Conservation (phyloP, 2,329 filamentous ascomycete species). For the Escovopsis sp. region DNA sequence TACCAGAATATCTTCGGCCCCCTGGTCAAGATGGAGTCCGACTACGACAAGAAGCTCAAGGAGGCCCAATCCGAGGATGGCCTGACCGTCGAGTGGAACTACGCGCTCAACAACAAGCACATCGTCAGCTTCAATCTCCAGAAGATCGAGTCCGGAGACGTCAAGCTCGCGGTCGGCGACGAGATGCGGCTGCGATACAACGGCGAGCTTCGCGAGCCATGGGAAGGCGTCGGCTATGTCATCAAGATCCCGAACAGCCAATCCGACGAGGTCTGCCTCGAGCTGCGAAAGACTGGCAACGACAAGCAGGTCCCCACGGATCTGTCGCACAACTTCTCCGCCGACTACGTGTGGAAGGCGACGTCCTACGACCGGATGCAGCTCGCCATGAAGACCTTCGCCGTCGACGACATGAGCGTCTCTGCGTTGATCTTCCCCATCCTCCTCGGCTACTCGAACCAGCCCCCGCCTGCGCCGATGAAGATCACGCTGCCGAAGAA, state of each 20-base stretch:
- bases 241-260: conserved; percentile 99
- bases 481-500: conserved; percentile 94
- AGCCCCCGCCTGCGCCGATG: conserved; percentile 81
- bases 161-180: conserved; percentile 93
- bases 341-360: conserved; percentile 98
- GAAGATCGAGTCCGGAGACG: conserved; percentile 93
- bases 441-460: conserved; percentile 86
- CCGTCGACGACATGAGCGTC: conserved; percentile 93
- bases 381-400: conserved; percentile 97
- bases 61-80: conserved; percentile 95
- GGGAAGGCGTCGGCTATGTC: conserved; percentile 97
- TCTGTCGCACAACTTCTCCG: conserved; percentile 94
- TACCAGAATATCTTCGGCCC: conserved; percentile 99
- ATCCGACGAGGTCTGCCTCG: conserved; percentile 92
- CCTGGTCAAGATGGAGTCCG: conserved; percentile 95
- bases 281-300: conserved; percentile 84
- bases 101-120: conserved; percentile 94
- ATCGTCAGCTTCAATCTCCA: conserved; percentile 89
- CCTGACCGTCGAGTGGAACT: conserved; percentile 87
- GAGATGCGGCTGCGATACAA: conserved; percentile 97
- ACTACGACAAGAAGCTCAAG: conserved; percentile 98
- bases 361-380: conserved; percentile 99
- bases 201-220: conserved; percentile 77
- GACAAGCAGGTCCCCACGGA: conserved; percentile 94
- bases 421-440: conserved; percentile 98